phyloP scores from a whole-genome alignment of 169 alveolate genomes.

The Perkinsus olseni region DNA sequence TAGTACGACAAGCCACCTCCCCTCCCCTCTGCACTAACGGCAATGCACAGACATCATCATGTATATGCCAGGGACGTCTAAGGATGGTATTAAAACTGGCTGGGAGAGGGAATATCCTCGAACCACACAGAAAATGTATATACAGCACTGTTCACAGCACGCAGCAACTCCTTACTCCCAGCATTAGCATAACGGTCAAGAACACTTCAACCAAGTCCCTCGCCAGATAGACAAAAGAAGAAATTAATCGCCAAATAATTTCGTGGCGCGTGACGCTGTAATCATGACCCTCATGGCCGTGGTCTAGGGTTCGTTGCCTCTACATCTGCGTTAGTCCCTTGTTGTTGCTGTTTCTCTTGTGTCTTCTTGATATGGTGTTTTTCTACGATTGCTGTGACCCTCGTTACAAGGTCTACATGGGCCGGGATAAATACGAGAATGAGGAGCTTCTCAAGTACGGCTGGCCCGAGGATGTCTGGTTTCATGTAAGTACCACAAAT shows the following conservation, averaged over 20 bases:
- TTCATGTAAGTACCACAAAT: constrained; percentile 30
- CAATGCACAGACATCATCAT: too few species aligned
- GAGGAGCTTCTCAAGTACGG: constrained; percentile 63
- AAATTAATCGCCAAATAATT: neutral
- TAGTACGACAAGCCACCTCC: neutral
- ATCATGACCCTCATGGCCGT: too few species aligned
- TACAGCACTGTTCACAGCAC: too few species aligned
- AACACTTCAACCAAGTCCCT: too few species aligned
- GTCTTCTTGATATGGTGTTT: neutral
- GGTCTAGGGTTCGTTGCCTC: neutral
- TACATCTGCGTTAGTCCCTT: neutral
- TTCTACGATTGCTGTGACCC: neutral
- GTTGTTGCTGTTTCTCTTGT: neutral
- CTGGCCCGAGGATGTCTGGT: constrained; percentile 68
- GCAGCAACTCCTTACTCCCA: too few species aligned
- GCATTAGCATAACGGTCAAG: too few species aligned
- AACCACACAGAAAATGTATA: too few species aligned
- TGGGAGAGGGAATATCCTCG: too few species aligned
- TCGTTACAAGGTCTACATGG: constrained; percentile 45
- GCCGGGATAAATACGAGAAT: constrained; percentile 70
- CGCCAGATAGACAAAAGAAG: too few species aligned
- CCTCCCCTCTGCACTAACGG: too few species aligned
- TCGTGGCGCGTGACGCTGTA: neutral
- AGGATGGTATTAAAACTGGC: too few species aligned
- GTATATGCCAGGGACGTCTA: too few species aligned